phyloP scores from a whole-genome alignment of 331 rosid species.

The Erythrophleum ivorense region DNA sequence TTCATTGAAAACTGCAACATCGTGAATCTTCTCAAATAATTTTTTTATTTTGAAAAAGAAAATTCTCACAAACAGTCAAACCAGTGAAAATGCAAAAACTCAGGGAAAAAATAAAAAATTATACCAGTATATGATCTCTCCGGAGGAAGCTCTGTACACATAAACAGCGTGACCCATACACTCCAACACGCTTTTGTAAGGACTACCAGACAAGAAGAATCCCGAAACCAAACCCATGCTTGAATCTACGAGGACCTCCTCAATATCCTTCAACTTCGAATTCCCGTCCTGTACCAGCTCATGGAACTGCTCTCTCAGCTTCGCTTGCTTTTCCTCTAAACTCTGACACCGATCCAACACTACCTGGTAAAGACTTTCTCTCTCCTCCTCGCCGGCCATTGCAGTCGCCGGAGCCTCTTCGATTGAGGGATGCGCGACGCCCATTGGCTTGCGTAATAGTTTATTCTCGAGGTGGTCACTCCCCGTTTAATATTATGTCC shows the following conservation, averaged over 20 bases:
- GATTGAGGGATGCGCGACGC: slow-evolving; percentile 39
- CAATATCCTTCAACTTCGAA: slow-evolving; percentile 5
- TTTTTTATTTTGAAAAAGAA: not conserved
- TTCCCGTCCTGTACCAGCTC: slow-evolving; percentile 43
- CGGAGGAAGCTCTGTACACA: slow-evolving; percentile 54
- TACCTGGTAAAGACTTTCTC: slow-evolving; percentile 18
- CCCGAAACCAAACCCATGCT: slow-evolving; percentile 39
- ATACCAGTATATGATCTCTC: slow-evolving; percentile 75
- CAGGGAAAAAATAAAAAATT: not conserved
- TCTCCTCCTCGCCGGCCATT: slow-evolving; percentile 43
- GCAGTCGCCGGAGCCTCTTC: slow-evolving; percentile 46
- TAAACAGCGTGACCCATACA: slow-evolving; percentile 69
- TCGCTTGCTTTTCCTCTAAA: slow-evolving; percentile 58
- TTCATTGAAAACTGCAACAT: slow-evolving; percentile 38
- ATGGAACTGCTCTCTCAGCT: slow-evolving; percentile 51
- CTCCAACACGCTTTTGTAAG: slow-evolving; percentile 58
- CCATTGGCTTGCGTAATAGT: slow-evolving; percentile 38
- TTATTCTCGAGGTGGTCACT: slow-evolving; percentile 24
- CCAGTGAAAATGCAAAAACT: not conserved
- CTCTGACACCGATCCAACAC: slow-evolving; percentile 58
- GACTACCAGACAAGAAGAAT: slow-evolving; percentile 47
- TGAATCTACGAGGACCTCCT: slow-evolving; percentile 32
- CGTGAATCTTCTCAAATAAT: slow-evolving; percentile 5
- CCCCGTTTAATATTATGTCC: not conserved
- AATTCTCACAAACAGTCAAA: not conserved